Base-by-base conservation (phyloP, 805 yeast species). In the Wickerhamomyces tratensis region DNA sequence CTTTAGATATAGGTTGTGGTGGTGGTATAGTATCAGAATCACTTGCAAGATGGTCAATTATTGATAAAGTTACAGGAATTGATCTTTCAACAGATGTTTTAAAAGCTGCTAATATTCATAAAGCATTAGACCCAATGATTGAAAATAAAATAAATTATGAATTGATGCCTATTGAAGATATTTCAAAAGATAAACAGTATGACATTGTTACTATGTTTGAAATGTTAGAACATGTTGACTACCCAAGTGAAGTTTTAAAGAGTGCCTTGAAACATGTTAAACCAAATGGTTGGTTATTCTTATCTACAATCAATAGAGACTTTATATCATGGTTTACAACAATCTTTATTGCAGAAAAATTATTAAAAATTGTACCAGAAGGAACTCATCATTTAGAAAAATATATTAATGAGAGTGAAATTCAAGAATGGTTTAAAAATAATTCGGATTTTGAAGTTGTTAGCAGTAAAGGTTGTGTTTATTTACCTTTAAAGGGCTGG, bases 1-100 rank as follows among this genome's bases (percentile, higher is more conserved):
- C 79, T 1, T 64, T 93, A 43, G 99, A 93, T 57, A 79, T 93
- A 41, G 99, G 99, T 1, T 93, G 98, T 60, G 99, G 99, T 15
- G 99, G 98, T n/a, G 99, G 98, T 0, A 80, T 93, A 26, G 65
- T 93, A 15, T 68, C 89, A 6, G 99, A 93, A 58, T 80, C 91
- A 0, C 61, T 93, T 56, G 96, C 95, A 0, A 68, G 99, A 49
- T 63, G 85, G 51, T 72, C 74, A 5, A 73, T 74, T 45, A 76
- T 86, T 5, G 57, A 68, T 10, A 57, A 65, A 1, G 96, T 93
- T 6, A 70, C 67, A 39, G 99, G 95, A 3, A 75, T 91, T 37
- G 99, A 93, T 62, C 69, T 91, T 54, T 84, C 97, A 0, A 70
- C 74, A 0, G 95, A 87, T 37, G 96, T 89, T 7, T 56, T 93